Conservation (phyloP, 768 basidiomycete genomes). For the Leucocoprinus sp. region DNA sequence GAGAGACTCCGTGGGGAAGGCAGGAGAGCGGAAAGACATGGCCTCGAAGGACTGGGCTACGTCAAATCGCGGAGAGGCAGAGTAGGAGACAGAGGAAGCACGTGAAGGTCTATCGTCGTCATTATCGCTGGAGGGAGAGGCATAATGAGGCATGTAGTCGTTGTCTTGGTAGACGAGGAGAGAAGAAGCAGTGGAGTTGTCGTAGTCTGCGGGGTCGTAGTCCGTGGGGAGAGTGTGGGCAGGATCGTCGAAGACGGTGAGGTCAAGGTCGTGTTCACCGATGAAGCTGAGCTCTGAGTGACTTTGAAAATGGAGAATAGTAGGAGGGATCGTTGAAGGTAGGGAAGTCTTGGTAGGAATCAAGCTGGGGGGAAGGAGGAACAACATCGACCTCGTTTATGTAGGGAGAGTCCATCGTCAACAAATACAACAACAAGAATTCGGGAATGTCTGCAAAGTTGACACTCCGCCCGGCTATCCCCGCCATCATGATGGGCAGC, state of each 20-base stretch:
- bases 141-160: conserved; percentile 33
- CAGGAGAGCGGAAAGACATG: conserved; percentile 38
- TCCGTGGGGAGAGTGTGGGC: conserved; percentile 30
- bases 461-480: no score
- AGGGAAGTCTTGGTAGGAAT: conserved; percentile 14
- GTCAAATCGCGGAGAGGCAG: conserved; percentile 48
- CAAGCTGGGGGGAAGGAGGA: conserved; percentile 20
- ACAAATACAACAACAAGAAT: no score
- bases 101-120: conserved; percentile 44
- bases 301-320: conserved; percentile 61
- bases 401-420: no score
- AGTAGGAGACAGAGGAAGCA: conserved; percentile 56
- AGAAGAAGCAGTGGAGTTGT: conserved; percentile 38
- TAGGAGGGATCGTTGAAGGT: conserved; percentile 37
- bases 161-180: conserved; percentile 54
- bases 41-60: conserved; percentile 54
- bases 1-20: no score
- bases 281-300: conserved; percentile 59
- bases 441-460: no score
- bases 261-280: conserved; percentile 36
- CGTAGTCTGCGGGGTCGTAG: conserved; percentile 73
- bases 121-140: conserved; percentile 51
- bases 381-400: conserved; percentile 18
- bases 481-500: no score
- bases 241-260: conserved; percentile 41